Base-by-base conservation (phyloP, 2,329 filamentous ascomycete species). In the Fusarium piperis region DNA sequence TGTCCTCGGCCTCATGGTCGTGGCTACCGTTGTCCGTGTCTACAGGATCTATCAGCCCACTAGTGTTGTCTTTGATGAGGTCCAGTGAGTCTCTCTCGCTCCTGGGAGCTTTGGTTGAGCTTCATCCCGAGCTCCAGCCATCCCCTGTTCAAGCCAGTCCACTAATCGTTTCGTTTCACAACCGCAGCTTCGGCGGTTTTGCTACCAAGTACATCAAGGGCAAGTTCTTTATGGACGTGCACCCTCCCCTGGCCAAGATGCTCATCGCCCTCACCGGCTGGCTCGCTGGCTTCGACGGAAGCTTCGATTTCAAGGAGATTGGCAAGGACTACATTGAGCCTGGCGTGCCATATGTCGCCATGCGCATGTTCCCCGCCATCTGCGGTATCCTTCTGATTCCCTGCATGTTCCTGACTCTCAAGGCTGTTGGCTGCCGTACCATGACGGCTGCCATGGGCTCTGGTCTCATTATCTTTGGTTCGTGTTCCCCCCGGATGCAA, bases 211-310 rank as follows among this genome's bases (percentile, higher is more conserved):
- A 99, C 83, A 98, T 99, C 88, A 98, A 99, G 87, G 96, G 96
- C 79, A 92, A 89, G 81, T 99, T 99, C 89, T 99, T 99, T 83
- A 99, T 99, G 96, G 96, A 99, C 81, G 96, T 99, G n/a, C 96
- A 99, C 81, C 96, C 96, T 33, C 96, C 96, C 51, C 88, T 99
- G 67, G 96, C 96, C 74, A 99, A 99, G 86, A 90, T 99, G 80
- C 91, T 99, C 75, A 95, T 99, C 78, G 97, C 96, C 59, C 89
- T 99, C 67, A 94, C 95, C 71, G 96, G 95, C 76, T 99, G 93
- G 91, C 83, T 98, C 71, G 96, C 95, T 77, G 96, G 96, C 60
- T 99, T 98, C 81, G 90, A 98, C 79, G 96, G 96, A 72, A 88
- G 94, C 71, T 99, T 99, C 81, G 96, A 98, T 82, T 99, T 99